Conservation (phyloP, 2,329 filamentous ascomycete species). For the Alternaria panax region DNA sequence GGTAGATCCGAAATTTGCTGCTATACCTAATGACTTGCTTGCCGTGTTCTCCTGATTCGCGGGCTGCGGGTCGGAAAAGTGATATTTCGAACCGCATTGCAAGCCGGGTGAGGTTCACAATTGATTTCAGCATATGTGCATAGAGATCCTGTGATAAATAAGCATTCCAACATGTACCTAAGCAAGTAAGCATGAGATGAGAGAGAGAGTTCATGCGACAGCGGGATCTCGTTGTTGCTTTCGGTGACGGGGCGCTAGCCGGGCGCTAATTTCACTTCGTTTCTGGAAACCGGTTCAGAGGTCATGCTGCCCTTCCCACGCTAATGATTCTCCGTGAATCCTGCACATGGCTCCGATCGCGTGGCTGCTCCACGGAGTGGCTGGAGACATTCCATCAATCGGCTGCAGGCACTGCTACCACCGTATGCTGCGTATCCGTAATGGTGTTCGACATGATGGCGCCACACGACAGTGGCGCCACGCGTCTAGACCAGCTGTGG, state of each 20-base stretch:
- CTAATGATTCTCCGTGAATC: neutral
- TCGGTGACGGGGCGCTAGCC: neutral
- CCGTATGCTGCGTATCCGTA: neutral
- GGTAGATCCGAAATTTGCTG: neutral
- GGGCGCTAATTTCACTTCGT: neutral
- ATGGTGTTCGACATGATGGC: conserved; percentile 1
- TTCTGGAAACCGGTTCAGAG: neutral
- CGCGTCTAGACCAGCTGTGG: conserved; percentile 15
- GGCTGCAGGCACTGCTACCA: neutral
- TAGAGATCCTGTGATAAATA: neutral
- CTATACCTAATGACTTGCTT: conserved; percentile 1
- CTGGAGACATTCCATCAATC: conserved; percentile 31
- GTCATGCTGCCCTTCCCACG: neutral
- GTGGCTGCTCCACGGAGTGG: neutral
- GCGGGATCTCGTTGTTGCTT: neutral
- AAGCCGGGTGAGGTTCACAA: neutral
- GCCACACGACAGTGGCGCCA: conserved; percentile 12
- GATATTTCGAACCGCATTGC: neutral
- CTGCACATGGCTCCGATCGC: neutral
- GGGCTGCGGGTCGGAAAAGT: neutral
- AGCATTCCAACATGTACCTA: neutral
- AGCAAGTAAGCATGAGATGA: neutral
- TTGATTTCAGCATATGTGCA: too few species aligned
- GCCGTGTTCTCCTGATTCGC: neutral
- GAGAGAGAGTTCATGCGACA: neutral